These are phyloP conservation scores for Phylloporus sp. DNA, from an alignment of 768 basidiomycete genomes.

Conservation along the genomic window DNA sequence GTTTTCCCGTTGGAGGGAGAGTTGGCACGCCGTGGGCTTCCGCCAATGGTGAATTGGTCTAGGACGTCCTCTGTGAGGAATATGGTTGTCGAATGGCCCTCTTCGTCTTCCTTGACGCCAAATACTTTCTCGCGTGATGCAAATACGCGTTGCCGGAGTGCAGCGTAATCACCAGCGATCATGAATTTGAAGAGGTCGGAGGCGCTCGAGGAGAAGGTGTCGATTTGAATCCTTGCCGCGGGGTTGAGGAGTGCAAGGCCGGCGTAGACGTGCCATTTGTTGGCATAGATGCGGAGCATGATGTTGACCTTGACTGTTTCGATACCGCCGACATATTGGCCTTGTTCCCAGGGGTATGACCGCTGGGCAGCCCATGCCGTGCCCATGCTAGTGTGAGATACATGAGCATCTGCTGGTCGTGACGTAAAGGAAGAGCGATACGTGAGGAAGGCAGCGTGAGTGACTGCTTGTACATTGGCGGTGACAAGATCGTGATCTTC, in stretches of 20 bases:
- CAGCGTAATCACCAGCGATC: slow-evolving; percentile 54
- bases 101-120: slow-evolving; percentile 36
- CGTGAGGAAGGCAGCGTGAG: slow-evolving; percentile 96
- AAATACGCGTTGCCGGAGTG: slow-evolving; percentile 69
- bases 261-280: slow-evolving; percentile 99
- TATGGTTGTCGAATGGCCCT: slow-evolving; percentile 50
- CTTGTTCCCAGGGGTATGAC: slow-evolving; percentile 93
- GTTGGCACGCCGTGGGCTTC: slow-evolving; percentile 16
- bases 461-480: slow-evolving; percentile 97
- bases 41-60: slow-evolving; percentile 85
- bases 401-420: slow-evolving; percentile 4
- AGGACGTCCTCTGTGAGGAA: slow-evolving; percentile 81
- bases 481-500: slow-evolving; percentile 96
- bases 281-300: slow-evolving; percentile 91
- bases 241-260: slow-evolving; percentile 98
- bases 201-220: slow-evolving; percentile 82
- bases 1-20: slow-evolving; percentile 7
- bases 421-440: slow-evolving; percentile 30
- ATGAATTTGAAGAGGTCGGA: slow-evolving; percentile 96
- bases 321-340: slow-evolving; percentile 93
- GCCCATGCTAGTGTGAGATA: slow-evolving; percentile 71
- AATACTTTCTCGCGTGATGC: slow-evolving; percentile 77
- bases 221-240: slow-evolving; percentile 79
- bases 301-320: slow-evolving; percentile 97
- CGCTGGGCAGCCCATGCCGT: slow-evolving; percentile 83